Conservation (phyloP, 768 basidiomycete species). For the Auriscalpium microsporum region DNA sequence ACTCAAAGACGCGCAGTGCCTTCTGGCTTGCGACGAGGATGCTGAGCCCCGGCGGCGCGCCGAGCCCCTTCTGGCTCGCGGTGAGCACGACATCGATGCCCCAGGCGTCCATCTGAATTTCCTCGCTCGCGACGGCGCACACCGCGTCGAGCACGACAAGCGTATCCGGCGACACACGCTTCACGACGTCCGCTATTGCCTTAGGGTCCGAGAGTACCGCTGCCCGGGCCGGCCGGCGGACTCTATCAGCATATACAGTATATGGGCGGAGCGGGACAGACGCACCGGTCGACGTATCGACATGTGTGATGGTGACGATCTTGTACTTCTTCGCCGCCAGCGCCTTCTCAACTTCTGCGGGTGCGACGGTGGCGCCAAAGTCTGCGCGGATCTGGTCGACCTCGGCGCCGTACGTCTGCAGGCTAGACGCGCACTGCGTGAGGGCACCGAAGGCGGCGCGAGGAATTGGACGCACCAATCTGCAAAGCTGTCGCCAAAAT, state of each 20-base stretch:
- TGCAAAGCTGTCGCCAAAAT: conserved; percentile 87
- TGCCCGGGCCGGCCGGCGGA: conserved; percentile 13
- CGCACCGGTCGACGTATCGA: conserved; percentile 79
- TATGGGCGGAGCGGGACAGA: conserved; percentile 1
- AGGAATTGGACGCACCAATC: conserved; percentile 52
- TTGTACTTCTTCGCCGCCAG: conserved; percentile 80
- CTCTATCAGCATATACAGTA: background rate
- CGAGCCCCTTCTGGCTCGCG: conserved; percentile 88
- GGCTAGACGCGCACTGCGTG: conserved; percentile 30
- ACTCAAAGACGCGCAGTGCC: conserved; percentile 62
- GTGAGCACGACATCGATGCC: conserved; percentile 80
- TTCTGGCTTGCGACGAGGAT: conserved; percentile 74
- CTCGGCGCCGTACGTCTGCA: conserved; percentile 81
- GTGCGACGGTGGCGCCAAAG: conserved; percentile 67
- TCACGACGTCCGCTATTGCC: conserved; percentile 64
- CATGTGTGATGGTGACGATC: conserved; percentile 88
- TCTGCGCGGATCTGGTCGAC: conserved; percentile 79
- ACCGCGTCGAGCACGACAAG: conserved; percentile 89
- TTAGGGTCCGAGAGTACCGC: conserved; percentile 84
- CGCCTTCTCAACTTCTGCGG: conserved; percentile 53
- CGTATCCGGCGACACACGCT: conserved; percentile 73
- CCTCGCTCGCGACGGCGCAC: conserved; percentile 92
- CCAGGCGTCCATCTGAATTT: conserved; percentile 93
- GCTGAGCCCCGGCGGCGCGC: conserved; percentile 88
- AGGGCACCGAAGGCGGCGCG: conserved; percentile 1